These are phyloP conservation scores for Dothideomycetes sp. DNA, from an alignment of 2,329 filamentous ascomycete genomes.

Conservation along the genomic window DNA sequence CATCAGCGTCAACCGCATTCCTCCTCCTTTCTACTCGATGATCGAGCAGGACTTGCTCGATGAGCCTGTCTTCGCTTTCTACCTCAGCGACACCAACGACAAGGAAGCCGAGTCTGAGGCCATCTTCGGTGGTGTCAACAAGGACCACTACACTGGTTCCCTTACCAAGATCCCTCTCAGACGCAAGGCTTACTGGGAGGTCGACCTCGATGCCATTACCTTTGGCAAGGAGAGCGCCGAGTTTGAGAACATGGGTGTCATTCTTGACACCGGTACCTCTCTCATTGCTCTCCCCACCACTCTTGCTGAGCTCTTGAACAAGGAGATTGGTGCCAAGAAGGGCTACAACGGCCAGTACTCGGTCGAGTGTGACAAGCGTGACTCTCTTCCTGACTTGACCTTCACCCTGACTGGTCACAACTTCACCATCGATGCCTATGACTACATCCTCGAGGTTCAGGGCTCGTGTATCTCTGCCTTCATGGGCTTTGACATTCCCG, in stretches of 20 bases:
- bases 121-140: slow-evolving; percentile 80
- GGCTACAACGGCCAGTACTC: slow-evolving; percentile 94
- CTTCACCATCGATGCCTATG: slow-evolving; percentile 78
- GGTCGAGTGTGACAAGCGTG: slow-evolving; percentile 77
- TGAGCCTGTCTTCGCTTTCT: slow-evolving; percentile 92
- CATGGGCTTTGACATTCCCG: slow-evolving; percentile 83
- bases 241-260: slow-evolving; percentile 88
- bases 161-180: slow-evolving; percentile 88
- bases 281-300: slow-evolving; percentile 88
- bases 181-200: slow-evolving; percentile 99
- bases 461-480: slow-evolving; percentile 96
- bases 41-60: slow-evolving; percentile 82
- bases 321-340: slow-evolving; percentile 97
- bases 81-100: slow-evolving; percentile 67
- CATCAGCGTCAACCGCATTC: slow-evolving; percentile 93
- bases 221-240: slow-evolving; percentile 80
- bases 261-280: slow-evolving; percentile 96
- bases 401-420: slow-evolving; percentile 87
- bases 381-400: slow-evolving; percentile 77
- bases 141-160: slow-evolving; percentile 74
- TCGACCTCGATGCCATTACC: slow-evolving; percentile 84
- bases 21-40: slow-evolving; percentile 95
- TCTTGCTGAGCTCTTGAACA: slow-evolving; percentile 92
- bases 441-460: slow-evolving; percentile 94
- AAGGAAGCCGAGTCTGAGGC: slow-evolving; percentile 72